Evolutionary conservation across 805 yeast species (phyloP).

Genomic region (Candida ponderosae): DNA sequence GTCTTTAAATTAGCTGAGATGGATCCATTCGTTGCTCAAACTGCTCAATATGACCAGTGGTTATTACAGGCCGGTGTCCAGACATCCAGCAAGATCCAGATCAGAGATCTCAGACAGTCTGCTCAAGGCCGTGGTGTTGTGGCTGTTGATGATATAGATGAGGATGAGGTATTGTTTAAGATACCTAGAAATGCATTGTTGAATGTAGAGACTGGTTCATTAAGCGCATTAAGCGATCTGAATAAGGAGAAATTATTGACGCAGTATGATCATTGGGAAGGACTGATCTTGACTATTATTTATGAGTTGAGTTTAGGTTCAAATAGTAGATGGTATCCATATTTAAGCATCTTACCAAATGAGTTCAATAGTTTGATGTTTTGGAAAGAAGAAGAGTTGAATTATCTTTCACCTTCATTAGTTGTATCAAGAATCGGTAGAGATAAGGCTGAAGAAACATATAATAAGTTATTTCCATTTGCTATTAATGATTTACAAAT

Average conservation of each 20-base stretch:
- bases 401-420: conserved; percentile 57
- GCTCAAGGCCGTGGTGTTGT: conserved; percentile 75
- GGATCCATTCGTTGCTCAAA: conserved; percentile 21
- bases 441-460: conserved; percentile 56
- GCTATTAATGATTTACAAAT: conserved; percentile 31
- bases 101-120: conserved; percentile 50
- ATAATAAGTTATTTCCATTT: conserved; percentile 32
- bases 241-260: conserved; percentile 29
- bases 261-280: conserved; percentile 64
- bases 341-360: conserved; percentile 65
- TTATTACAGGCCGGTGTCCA: conserved; percentile 30
- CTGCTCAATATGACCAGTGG: conserved; percentile 39
- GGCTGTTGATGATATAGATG: conserved; percentile 51
- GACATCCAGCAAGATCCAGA: conserved; percentile 47
- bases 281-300: conserved; percentile 58
- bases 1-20: no score
- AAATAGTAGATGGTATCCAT: conserved; percentile 57
- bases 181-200: conserved; percentile 56
- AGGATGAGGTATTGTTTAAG: conserved; percentile 59
- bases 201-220: conserved; percentile 49
- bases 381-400: conserved; percentile 63
- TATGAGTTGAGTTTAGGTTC: conserved; percentile 46
- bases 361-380: conserved; percentile 64
- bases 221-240: conserved; percentile 24
- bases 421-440: conserved; percentile 66